A percentile compares a stretch with the other conserved stretches of the same genome.
These are phyloP conservation scores for Actinidia polygama DNA, from an alignment of 179 eudicot species.

Conservation along the genomic window DNA sequence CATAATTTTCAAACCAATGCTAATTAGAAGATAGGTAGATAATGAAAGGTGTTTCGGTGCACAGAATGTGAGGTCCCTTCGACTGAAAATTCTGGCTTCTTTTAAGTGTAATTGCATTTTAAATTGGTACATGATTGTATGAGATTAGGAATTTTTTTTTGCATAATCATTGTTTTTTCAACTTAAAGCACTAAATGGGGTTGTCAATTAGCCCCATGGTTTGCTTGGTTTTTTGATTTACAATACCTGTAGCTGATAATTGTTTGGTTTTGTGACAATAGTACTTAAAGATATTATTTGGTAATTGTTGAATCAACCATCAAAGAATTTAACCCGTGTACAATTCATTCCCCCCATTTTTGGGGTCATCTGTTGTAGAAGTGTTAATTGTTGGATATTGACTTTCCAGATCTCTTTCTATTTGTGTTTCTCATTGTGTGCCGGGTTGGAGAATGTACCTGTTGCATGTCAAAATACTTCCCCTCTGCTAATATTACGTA, in stretches of 20 bases:
- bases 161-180: neutral
- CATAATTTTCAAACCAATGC: too few relatives aligned
- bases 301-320: neutral
- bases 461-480: neutral
- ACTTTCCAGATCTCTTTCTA: neutral
- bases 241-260: too few relatives aligned
- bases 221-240: neutral
- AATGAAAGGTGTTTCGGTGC: neutral
- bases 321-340: neutral
- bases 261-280: neutral
- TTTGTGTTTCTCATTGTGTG: neutral
- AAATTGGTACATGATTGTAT: neutral
- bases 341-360: too few relatives aligned
- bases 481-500: neutral
- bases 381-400: constrained; percentile 3
- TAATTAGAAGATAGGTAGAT: neutral
- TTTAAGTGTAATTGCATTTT: neutral
- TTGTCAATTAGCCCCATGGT: neutral
- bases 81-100: neutral
- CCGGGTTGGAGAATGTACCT: neutral
- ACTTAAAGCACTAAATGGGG: neutral
- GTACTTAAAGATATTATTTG: neutral
- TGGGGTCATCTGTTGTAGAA: too few relatives aligned
- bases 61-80: neutral
- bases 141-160: neutral